These are phyloP conservation scores for Seiridium unicorne DNA, from an alignment of 2,329 filamentous ascomycete genomes.

Conservation along the genomic window DNA sequence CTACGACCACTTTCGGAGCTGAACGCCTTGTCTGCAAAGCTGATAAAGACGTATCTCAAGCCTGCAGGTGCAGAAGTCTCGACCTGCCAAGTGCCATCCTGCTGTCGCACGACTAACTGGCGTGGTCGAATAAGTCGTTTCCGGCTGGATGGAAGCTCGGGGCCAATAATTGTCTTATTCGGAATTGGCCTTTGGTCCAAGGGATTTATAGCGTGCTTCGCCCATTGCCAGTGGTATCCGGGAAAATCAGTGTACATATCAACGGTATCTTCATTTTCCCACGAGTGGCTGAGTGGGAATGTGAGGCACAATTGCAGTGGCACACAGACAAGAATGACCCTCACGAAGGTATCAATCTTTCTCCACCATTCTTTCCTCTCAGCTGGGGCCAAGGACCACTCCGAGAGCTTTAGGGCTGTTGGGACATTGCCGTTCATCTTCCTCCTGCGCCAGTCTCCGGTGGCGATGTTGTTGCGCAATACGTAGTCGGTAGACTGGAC, in stretches of 20 bases:
- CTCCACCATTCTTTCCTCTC: slow-evolving; percentile 9
- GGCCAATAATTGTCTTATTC: not conserved
- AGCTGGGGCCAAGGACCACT: slow-evolving; percentile 15
- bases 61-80: slow-evolving; percentile 10
- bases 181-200: slow-evolving; percentile 18
- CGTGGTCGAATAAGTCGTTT: slow-evolving; percentile 11
- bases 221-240: slow-evolving; percentile 22
- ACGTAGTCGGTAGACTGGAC: slow-evolving; percentile 19
- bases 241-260: slow-evolving; percentile 20
- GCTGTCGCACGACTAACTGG: slow-evolving; percentile 13
- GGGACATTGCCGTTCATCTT: slow-evolving; percentile 19
- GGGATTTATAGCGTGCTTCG: slow-evolving; percentile 21
- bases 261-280: slow-evolving; percentile 15
- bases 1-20: not conserved
- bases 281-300: slow-evolving; percentile 12
- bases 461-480: slow-evolving; percentile 6
- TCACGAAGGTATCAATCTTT: slow-evolving; percentile 9
- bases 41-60: slow-evolving; percentile 17
- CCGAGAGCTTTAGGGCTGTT: slow-evolving; percentile 15
- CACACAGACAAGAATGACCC: slow-evolving; percentile 16
- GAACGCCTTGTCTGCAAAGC: slow-evolving; percentile 14
- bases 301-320: slow-evolving; percentile 19
- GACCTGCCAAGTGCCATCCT: slow-evolving; percentile 10
- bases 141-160: slow-evolving; percentile 8
- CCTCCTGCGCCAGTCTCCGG: slow-evolving; percentile 20